Base-by-base conservation (phyloP, 1,284 basidiomycete genomes). In the Crepidotus sp. region DNA sequence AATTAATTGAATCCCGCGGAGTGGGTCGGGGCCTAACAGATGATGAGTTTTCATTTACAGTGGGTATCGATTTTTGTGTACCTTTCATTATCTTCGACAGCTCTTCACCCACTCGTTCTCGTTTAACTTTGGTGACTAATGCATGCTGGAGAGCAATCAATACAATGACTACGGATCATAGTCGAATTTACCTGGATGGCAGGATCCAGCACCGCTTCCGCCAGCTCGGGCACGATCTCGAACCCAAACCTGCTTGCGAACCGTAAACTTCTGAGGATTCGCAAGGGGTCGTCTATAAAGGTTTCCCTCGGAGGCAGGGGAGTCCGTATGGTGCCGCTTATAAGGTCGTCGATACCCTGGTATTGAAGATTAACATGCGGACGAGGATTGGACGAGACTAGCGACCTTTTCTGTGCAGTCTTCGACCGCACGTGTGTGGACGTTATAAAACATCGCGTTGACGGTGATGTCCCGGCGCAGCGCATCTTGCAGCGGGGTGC, bases 391-490 rank as follows among this genome's bases (percentile, higher is more conserved):
- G 35, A 30, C 6, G 42, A 31, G 13, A 3, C 6, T 17, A 26
- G 9, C 37, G 58, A 83, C 88, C 70, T 80, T 82, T 50, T 73
- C 77, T 1, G 93, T 97, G 56, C 77, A 77, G 62, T 99, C 96
- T 61, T 99, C 96, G 1, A 99, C 82, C 8, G 68, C 55, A n/a
- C 81, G 73, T 1, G 86, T 82, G 57, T 98, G 93, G 0, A 98
- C 77, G 53, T 99, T 98, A 68, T 94, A 98, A 65, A 98, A 98
- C 10, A 99, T 66, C 0, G 96, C 73, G 59, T 99, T 99, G 63
- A 98, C 95, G 0, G 96, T 98, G 24, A 90, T 81, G 61, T 99
- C 96, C 54, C 96, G 73, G 27, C 96, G 71, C 37, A 88, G 61
- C 0, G 96, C 94, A 61, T 99, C 96, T 65, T 98, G 80, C 13